Evolutionary conservation across 805 yeast species (phyloP).

Genomic region (Wickerhamiella slavikovae): DNA sequence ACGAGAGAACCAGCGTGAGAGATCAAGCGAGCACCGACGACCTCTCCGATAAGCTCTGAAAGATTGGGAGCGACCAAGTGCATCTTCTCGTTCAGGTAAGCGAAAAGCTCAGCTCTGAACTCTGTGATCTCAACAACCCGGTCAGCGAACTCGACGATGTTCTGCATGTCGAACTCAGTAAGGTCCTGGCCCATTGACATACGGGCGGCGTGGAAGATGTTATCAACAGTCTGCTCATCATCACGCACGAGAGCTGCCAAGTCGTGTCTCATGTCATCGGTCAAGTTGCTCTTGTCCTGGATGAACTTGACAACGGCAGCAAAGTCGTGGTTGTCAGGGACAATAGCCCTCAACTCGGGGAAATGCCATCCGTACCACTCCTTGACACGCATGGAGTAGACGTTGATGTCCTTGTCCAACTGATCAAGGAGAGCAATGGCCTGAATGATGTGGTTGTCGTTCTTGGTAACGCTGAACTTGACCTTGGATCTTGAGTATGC

Average conservation of each 20-base stretch:
- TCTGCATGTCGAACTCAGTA: slow-evolving; percentile 83
- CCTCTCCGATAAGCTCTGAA: slow-evolving; percentile 93
- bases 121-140: slow-evolving; percentile 84
- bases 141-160: slow-evolving; percentile 76
- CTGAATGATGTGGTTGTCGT: slow-evolving; percentile 97
- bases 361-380: slow-evolving; percentile 99
- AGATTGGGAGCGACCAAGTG: slow-evolving; percentile 94
- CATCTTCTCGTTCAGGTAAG: slow-evolving; percentile 88
- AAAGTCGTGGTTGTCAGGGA: slow-evolving; percentile 69
- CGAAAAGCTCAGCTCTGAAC: slow-evolving; percentile 66
- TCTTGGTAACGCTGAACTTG: slow-evolving; percentile 95
- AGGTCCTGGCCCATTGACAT: slow-evolving; percentile 99
- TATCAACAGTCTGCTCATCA: slow-evolving; percentile 81
- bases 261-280: slow-evolving; percentile 42
- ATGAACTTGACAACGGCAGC: slow-evolving; percentile 69
- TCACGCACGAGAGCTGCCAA: slow-evolving; percentile 78
- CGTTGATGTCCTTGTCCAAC: slow-evolving; percentile 90
- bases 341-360: slow-evolving; percentile 88
- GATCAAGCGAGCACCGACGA: slow-evolving; percentile 94
- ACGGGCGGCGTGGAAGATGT: slow-evolving; percentile 82
- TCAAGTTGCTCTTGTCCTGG: slow-evolving; percentile 65
- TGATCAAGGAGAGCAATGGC: slow-evolving; percentile 94
- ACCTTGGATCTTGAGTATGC: slow-evolving; percentile 98
- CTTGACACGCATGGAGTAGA: slow-evolving; percentile 96
- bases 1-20: slow-evolving; percentile 98